Percentiles rank a stretch among this genome's conserved stretches.
Conservation (phyloP, 768 basidiomycete genomes). For the Lactarius evosmus region DNA sequence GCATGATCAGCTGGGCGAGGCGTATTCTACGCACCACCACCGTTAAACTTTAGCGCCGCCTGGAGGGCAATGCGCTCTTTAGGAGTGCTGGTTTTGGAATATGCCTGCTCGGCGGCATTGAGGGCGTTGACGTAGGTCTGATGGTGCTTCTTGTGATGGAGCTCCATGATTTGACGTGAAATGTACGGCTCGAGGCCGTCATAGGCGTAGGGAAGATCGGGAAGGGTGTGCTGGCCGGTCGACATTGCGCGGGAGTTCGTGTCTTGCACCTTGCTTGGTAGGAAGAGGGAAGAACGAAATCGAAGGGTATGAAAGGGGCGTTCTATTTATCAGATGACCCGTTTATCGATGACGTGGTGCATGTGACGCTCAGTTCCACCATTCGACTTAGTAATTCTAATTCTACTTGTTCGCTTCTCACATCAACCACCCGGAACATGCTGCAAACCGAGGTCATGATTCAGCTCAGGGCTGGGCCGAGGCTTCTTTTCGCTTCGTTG, state of each 20-base stretch:
- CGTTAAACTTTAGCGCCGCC: slow-evolving; percentile 93
- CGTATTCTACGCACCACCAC: slow-evolving; percentile 63
- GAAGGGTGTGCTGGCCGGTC: slow-evolving; percentile 49
- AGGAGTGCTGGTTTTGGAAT: slow-evolving; percentile 61
- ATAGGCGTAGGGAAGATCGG: slow-evolving; percentile 73
- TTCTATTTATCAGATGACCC: slow-evolving; percentile 21
- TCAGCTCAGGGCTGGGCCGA: too few relatives aligned
- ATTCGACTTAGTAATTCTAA: background rate
- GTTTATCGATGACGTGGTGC: slow-evolving; percentile 14
- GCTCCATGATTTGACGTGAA: slow-evolving; percentile 85
- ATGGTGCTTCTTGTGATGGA: slow-evolving; percentile 95
- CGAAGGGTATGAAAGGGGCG: slow-evolving; percentile 1
- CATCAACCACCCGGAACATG: background rate
- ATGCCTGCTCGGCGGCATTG: slow-evolving; percentile 82
- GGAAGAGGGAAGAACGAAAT: slow-evolving; percentile 16
- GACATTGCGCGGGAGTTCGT: slow-evolving; percentile 31
- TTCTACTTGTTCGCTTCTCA: background rate
- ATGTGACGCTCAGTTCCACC: slow-evolving; percentile 6
- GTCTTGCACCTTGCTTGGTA: slow-evolving; percentile 4
- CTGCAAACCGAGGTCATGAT: too few relatives aligned
- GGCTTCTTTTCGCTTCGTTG: too few relatives aligned
- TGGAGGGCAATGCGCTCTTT: slow-evolving; percentile 86
- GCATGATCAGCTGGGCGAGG: background rate
- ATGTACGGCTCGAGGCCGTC: slow-evolving; percentile 95
- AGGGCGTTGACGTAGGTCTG: slow-evolving; percentile 91